Conservation (phyloP, 1,139 yeast genomes). For the Sugiyamaella xylanicola region DNA sequence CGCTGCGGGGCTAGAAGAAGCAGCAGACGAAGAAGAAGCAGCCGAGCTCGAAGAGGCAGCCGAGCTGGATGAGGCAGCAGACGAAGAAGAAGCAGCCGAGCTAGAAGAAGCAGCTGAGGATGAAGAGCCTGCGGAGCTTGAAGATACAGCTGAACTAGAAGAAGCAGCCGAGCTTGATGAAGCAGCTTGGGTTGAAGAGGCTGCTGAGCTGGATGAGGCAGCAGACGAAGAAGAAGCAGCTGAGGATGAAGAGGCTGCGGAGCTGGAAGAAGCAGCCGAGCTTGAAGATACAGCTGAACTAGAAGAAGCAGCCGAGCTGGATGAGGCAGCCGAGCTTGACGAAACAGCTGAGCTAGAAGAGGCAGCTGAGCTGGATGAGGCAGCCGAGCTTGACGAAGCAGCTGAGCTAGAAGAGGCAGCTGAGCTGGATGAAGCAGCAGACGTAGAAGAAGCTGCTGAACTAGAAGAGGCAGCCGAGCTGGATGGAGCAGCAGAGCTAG, state of each 20-base stretch:
- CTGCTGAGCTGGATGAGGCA: slow-evolving; percentile 3
- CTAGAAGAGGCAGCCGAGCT: slow-evolving; percentile 6
- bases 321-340: slow-evolving; percentile 2
- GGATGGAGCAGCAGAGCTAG: neutral
- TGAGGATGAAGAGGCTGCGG: slow-evolving; percentile 2
- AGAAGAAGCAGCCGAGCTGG: slow-evolving; percentile 9
- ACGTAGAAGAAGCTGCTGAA: slow-evolving; percentile 10
- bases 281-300: slow-evolving; percentile 19
- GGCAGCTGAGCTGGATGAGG: slow-evolving; percentile 1
- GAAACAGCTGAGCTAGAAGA: slow-evolving; percentile 1
- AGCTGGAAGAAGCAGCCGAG: slow-evolving; percentile 1
- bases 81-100: neutral
- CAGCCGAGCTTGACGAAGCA: slow-evolving; percentile 2
- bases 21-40: slow-evolving; percentile 7
- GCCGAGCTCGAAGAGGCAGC: slow-evolving; percentile 8
- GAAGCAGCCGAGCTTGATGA: slow-evolving; percentile 15
- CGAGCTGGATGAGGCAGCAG: slow-evolving; percentile 10
- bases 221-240: slow-evolving; percentile 15
- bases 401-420: neutral
- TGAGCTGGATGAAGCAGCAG: slow-evolving; percentile 3
- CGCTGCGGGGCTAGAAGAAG: slow-evolving; percentile 6
- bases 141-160: slow-evolving; percentile 2
- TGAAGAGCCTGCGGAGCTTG: too few species aligned
- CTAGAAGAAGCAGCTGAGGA: slow-evolving; percentile 7
- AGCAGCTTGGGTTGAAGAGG: too few species aligned